These are phyloP conservation scores for Olyra latifolia DNA, from an alignment of 176 grass and related monocot species.

Conservation along the genomic window DNA sequence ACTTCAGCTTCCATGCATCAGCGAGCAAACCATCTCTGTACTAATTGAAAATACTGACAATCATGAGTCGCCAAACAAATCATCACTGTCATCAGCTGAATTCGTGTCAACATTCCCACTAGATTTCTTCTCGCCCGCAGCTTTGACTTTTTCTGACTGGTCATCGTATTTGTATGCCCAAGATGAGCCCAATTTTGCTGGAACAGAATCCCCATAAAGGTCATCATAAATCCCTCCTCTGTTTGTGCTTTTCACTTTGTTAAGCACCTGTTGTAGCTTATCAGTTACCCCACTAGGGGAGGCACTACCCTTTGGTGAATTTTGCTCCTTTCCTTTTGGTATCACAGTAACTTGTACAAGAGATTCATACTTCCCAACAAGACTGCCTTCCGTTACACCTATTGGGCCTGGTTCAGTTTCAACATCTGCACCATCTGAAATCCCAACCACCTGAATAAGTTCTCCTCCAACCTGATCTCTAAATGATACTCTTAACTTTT, in stretches of 20 bases:
- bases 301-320: conserved; percentile 42
- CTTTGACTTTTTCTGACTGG: conserved; percentile 51
- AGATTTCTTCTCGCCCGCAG: conserved; percentile 29
- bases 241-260: conserved; percentile 73
- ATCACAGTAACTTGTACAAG: conserved; percentile 85
- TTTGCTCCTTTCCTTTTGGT: conserved; percentile 87
- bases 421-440: conserved; percentile 90
- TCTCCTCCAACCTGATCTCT: conserved; percentile 86
- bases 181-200: conserved; percentile 54
- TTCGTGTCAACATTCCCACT: background rate
- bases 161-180: conserved; percentile 75
- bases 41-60: conserved; percentile 14
- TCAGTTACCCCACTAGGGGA: conserved; percentile 70
- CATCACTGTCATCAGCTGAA: conserved; percentile 71
- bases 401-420: conserved; percentile 89
- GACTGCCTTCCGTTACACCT: conserved; percentile 93
- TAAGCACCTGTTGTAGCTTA: conserved; percentile 70
- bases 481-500: conserved; percentile 68
- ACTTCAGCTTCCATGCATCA: conserved; percentile 9
- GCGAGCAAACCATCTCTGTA: conserved; percentile 16
- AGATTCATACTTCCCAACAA: conserved; percentile 98
- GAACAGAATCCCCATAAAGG: conserved; percentile 71
- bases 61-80: conserved; percentile 83
- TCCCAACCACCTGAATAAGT: conserved; percentile 92
- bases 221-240: conserved; percentile 73